Evolutionary conservation across 164 flowering plant species (phyloP), one percentile per base, ranked within the genome.

Genomic region (Vitis amurensis): DNA sequence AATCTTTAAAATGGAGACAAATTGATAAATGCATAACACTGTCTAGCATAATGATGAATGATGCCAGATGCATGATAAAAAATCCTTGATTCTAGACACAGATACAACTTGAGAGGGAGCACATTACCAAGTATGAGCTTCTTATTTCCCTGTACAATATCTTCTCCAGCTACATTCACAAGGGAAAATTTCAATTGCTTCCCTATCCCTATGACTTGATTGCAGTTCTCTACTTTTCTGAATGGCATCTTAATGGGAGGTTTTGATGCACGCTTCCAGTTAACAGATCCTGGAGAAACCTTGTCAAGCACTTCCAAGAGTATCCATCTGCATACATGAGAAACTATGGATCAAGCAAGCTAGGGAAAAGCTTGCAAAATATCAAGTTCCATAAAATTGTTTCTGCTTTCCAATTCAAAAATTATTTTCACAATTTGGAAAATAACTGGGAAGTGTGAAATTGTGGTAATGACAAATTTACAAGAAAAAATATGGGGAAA

Each of bases 221-320:
- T 92, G 85, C 97, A 92, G 64, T 94, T 94, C 77, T 94, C 98
- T 23, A 94, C 97, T 84, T 94, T 94, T 75, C 93, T 85, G 66
- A 94, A 94, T 63, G 97, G 98, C 97, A 92, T 92, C 84, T 86
- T 92, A 67, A 94, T 94, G 8, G 98, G 98, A 73, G 98, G 98
- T 71, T 87, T 94, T 52, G 98, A 66, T 70, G 98, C 89, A 1
- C 82, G 96, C 81, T 90, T 94, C 98, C 98, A 92, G 75, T 88
- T 88, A 58, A 94, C 97, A 27, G 91, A 88, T 56, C 93, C 97
- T 37, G 98, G 95, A 69, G 82, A 85, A 44, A 92, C 78, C 78
- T 91, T 92, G 69, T 94, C 98, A 74, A 94, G 88, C 66, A 91
- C 97, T 82, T 94, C 97, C 65, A 92, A 66, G 44, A 92, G 92